phyloP scores from a whole-genome alignment of 1,139 yeast species.

The Lodderomyces margitis region DNA sequence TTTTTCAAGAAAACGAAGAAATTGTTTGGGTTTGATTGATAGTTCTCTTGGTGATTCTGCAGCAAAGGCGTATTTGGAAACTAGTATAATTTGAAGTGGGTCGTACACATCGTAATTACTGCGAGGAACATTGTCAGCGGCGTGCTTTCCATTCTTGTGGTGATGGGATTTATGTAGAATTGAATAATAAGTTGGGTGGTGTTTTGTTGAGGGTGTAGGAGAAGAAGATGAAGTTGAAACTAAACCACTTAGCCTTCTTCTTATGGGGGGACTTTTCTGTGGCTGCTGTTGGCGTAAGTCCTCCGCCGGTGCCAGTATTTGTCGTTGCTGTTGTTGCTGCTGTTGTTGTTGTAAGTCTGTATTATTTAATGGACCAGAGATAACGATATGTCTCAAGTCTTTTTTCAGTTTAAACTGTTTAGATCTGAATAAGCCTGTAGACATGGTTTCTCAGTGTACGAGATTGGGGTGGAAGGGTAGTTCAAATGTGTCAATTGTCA shows the following conservation, averaged over 20 bases:
- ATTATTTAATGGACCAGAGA: conserved; percentile 19
- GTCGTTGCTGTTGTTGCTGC: conserved; percentile 3
- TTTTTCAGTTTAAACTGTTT: conserved; percentile 27
- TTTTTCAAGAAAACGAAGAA: conserved; percentile 30
- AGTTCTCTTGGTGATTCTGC: conserved; percentile 30
- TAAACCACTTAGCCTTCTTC: not conserved
- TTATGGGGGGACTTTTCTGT: not conserved
- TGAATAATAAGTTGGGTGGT: not conserved
- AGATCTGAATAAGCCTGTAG: conserved; percentile 28
- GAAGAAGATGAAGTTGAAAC: conserved; percentile 3
- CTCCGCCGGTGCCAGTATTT: not conserved
- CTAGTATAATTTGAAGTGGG: conserved; percentile 21
- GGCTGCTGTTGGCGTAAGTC: not conserved
- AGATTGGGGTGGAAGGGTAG: not conserved
- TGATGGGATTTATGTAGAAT: not conserved
- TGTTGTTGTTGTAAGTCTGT: conserved; percentile 1
- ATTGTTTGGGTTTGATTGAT: conserved; percentile 28
- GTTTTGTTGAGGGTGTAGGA: not conserved
- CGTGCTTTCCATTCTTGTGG: not conserved
- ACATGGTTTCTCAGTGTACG: conserved; percentile 23
- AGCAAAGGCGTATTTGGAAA: conserved; percentile 30
- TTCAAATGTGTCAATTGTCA: not conserved
- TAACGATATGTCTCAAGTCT: conserved; percentile 26
- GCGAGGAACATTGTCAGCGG: not conserved
- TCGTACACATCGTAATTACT: too few relatives aligned